Evolutionary conservation across 1,284 basidiomycete species (phyloP), one percentile per base, ranked within the genome.

Genomic region (Sanguinoderma infundibulare): DNA sequence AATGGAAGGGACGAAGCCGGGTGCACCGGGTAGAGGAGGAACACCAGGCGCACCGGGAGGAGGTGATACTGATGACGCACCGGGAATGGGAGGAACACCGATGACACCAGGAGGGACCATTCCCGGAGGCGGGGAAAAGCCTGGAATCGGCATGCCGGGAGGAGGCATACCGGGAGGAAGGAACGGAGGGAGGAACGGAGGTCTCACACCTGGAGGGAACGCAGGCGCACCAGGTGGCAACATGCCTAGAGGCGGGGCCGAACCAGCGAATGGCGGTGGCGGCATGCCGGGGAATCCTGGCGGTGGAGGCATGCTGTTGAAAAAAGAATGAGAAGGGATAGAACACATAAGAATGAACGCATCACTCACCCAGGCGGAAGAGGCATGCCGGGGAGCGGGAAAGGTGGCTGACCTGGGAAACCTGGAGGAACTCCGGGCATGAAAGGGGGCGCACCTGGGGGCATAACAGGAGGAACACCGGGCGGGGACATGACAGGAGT

Each of bases 321-420:
- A 39, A 12, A 17, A 47, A 1, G 5, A 30, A 26, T 50, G 20
- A 46, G 35, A 15, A 51, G 3, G 6, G 10, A 5, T 35, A 8
- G 3, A 24, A 51, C 3, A 7, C n/a, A 51, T 7, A 35, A 34
- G 32, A 17, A 32, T 12, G 32, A 5, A 39, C 14, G n/a, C n/a
- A 12, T n/a, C 26, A 76, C 80, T 69, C 73, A 88, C 87, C 77
- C 77, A 24, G 79, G 77, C 34, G 77, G 75, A 59, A 74, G 73
- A 46, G 73, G 77, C 71, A 70, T 72, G 8, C 71, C 77, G 54
- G 65, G 76, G 26, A 69, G 70, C 15, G 76, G 73, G 55, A 76
- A 75, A 20, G 73, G 75, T 30, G 73, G 76, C 57, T 66, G 69
- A 67, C 79, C 76, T 68, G 78, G 77, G 63, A 75, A 70, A 55